Conservation (phyloP, 1,284 basidiomycete genomes). For the Microbotryum saponariae region DNA sequence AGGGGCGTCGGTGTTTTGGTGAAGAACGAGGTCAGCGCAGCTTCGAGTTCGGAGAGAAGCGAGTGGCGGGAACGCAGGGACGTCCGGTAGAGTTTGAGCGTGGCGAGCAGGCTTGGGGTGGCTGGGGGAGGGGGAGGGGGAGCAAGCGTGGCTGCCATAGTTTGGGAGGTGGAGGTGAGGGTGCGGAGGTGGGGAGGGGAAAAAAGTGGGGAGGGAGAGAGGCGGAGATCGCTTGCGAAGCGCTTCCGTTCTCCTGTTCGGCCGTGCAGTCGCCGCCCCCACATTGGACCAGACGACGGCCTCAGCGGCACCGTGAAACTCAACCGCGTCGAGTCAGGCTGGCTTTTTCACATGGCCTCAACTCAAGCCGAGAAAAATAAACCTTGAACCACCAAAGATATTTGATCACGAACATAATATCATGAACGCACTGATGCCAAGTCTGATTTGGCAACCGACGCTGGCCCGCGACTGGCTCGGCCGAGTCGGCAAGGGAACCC, state of each 20-base stretch:
- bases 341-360: neutral
- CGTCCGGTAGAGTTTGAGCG: conserved; percentile 9
- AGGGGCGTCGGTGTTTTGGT: conserved; percentile 5
- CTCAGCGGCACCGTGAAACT: neutral
- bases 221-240: neutral
- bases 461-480: no score
- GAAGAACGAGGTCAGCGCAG: conserved; percentile 20
- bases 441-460: no score
- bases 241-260: neutral
- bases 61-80: conserved; percentile 17
- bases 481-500: no score
- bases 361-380: no score
- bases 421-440: no score
- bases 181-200: neutral
- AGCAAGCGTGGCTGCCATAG: conserved; percentile 4
- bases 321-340: neutral
- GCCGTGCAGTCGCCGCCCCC: neutral
- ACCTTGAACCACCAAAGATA: neutral
- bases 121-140: neutral
- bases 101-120: neutral
- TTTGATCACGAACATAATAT: neutral
- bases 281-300: neutral
- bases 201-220: neutral
- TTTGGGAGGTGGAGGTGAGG: neutral
- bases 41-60: conserved; percentile 22